These are phyloP conservation scores for Penstemon davidsonii DNA, from an alignment of 257 asterid species.

Conservation along the genomic window DNA sequence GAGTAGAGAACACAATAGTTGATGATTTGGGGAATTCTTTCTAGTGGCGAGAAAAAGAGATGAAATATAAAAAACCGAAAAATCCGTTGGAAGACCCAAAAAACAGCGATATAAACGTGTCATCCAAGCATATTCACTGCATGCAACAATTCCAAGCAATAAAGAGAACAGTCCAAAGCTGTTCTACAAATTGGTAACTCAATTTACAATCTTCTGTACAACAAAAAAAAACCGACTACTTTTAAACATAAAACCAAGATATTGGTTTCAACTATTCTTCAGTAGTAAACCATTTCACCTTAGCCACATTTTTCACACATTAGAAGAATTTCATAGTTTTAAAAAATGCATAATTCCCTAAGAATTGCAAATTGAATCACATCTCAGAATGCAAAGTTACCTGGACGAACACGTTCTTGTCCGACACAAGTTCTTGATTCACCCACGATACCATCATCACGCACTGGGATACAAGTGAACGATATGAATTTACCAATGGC, in stretches of 20 bases:
- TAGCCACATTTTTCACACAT: slow-evolving; percentile 3
- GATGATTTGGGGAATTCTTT: not conserved
- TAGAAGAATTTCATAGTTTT: not conserved
- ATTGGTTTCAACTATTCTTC: slow-evolving; percentile 3
- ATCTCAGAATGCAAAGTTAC: slow-evolving; percentile 35
- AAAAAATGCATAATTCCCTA: slow-evolving; percentile 12
- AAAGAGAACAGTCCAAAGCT: not conserved
- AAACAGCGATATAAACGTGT: not conserved
- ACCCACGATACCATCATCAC: slow-evolving; percentile 80
- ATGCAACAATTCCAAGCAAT: slow-evolving; percentile 1
- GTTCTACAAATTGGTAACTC: slow-evolving; percentile 6
- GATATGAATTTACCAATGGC: slow-evolving; percentile 90
- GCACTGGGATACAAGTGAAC: slow-evolving; percentile 83
- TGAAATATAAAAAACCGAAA: not conserved
- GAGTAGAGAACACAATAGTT: not conserved
- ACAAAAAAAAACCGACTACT: not conserved
- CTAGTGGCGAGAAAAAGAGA: not conserved
- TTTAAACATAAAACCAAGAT: slow-evolving; percentile 5
- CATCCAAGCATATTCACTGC: not conserved
- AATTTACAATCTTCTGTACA: not conserved
- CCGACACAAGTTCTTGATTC: slow-evolving; percentile 77
- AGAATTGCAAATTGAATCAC: slow-evolving; percentile 15
- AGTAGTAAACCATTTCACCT: not conserved
- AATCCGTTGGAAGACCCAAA: slow-evolving; percentile 6
- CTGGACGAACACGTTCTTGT: slow-evolving; percentile 88